Percentiles rank a stretch among this genome's conserved stretches.
Conservation (phyloP, 1,284 basidiomycete genomes). For the Tremellales sp. region DNA sequence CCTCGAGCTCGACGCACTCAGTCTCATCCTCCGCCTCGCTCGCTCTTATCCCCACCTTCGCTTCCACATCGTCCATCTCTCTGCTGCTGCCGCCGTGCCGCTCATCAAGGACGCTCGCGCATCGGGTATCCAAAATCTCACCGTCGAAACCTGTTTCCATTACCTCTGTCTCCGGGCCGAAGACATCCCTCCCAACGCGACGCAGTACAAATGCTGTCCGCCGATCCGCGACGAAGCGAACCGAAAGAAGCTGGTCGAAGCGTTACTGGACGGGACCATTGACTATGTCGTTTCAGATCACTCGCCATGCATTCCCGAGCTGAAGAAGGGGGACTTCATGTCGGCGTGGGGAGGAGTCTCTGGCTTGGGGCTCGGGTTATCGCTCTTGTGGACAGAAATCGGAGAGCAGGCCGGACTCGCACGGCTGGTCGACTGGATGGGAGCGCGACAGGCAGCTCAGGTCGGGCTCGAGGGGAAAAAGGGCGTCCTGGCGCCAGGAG, state of each 20-base stretch:
- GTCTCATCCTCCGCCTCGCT: slow-evolving; percentile 65
- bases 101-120: slow-evolving; percentile 64
- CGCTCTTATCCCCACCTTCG: slow-evolving; percentile 62
- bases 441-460: slow-evolving; percentile 67
- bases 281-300: slow-evolving; percentile 91
- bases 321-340: slow-evolving; percentile 82
- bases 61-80: slow-evolving; percentile 90
- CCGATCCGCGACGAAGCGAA: slow-evolving; percentile 75
- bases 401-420: slow-evolving; percentile 54
- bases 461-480: slow-evolving; percentile 66
- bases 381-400: slow-evolving; percentile 75
- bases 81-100: slow-evolving; percentile 73
- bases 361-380: slow-evolving; percentile 79
- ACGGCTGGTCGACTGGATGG: slow-evolving; percentile 70
- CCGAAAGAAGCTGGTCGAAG: slow-evolving; percentile 71
- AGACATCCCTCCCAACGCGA: slow-evolving; percentile 55
- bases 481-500: slow-evolving; percentile 66
- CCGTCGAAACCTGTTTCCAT: slow-evolving; percentile 93
- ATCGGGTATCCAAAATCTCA: slow-evolving; percentile 56
- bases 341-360: slow-evolving; percentile 89
- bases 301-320: slow-evolving; percentile 75
- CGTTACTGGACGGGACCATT: slow-evolving; percentile 71
- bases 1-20: slow-evolving; percentile 72
- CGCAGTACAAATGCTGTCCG: slow-evolving; percentile 78
- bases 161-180: slow-evolving; percentile 61